Evolutionary conservation across 148 eudicot species (phyloP).

Genomic region (Hydrangea macrophylla): DNA sequence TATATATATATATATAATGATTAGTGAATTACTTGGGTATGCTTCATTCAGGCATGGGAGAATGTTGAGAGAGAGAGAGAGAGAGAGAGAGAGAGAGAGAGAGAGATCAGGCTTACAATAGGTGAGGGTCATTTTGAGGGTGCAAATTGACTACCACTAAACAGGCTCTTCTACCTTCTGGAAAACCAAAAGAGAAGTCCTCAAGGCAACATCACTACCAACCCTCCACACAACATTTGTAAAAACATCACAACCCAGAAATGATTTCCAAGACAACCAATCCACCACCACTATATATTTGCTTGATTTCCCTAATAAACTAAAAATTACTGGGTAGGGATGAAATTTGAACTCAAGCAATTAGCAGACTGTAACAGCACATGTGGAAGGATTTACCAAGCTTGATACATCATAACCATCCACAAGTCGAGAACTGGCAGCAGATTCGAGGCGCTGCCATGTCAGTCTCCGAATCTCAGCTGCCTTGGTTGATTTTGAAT

Average conservation of each 20-base stretch:
- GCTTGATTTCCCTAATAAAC: neutral
- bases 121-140: too few relatives aligned
- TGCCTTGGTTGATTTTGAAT: slow-evolving; percentile 19
- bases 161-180: neutral
- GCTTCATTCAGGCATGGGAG: too few relatives aligned
- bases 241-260: neutral
- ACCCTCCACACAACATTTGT: neutral
- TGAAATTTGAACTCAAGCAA: neutral
- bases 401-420: slow-evolving; percentile 7
- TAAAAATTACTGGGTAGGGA: too few relatives aligned
- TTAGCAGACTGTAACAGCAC: slow-evolving; percentile 31
- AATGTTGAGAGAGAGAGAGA: too few relatives aligned
- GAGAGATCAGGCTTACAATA: neutral
- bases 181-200: neutral
- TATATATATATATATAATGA: too few relatives aligned
- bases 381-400: slow-evolving; percentile 24
- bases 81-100: neutral
- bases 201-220: slow-evolving; percentile 1
- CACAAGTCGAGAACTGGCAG: slow-evolving; percentile 25
- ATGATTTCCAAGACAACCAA: neutral
- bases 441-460: slow-evolving; percentile 43
- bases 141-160: neutral
- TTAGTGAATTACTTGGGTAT: too few relatives aligned
- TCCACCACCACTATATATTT: neutral
- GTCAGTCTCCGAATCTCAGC: slow-evolving; percentile 39